These are phyloP conservation scores for Yamadazyma atlantica DNA, from an alignment of 1,139 yeast genomes.

Conservation along the genomic window DNA sequence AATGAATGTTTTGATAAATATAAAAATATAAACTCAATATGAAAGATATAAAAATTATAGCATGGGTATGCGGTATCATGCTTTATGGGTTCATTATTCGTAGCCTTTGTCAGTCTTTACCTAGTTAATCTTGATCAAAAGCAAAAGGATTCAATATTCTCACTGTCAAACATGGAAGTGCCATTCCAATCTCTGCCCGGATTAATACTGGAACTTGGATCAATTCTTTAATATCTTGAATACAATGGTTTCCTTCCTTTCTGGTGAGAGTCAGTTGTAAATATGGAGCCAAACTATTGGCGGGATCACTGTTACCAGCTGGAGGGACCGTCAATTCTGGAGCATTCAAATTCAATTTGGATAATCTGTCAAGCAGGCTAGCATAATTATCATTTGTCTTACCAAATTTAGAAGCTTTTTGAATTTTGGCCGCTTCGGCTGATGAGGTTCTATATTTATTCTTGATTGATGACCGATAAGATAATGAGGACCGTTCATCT, in stretches of 20 bases:
- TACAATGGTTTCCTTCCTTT: slow-evolving; percentile 57
- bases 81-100: slow-evolving; percentile 5
- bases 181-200: slow-evolving; percentile 93
- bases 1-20: neutral
- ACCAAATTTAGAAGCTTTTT: slow-evolving; percentile 20
- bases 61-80: too few species aligned
- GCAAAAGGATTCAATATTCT: slow-evolving; percentile 89
- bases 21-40: neutral
- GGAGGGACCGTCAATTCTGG: slow-evolving; percentile 48
- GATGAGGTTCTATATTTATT: slow-evolving; percentile 77
- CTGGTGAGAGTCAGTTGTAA: slow-evolving; percentile 57
- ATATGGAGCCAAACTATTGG: slow-evolving; percentile 51
- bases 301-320: slow-evolving; percentile 35
- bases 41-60: too few species aligned
- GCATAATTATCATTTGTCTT: slow-evolving; percentile 27
- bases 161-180: slow-evolving; percentile 91
- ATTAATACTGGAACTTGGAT: slow-evolving; percentile 79
- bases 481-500: slow-evolving; percentile 76
- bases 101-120: neutral
- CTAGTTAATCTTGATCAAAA: slow-evolving; percentile 4
- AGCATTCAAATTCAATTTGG: slow-evolving; percentile 48
- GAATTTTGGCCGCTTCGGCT: slow-evolving; percentile 63
- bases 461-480: slow-evolving; percentile 75
- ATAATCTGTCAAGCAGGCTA: slow-evolving; percentile 49
- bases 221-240: slow-evolving; percentile 82